phyloP scores from a whole-genome alignment of 2,329 filamentous ascomycete species.

The Aspergillus terreus region DNA sequence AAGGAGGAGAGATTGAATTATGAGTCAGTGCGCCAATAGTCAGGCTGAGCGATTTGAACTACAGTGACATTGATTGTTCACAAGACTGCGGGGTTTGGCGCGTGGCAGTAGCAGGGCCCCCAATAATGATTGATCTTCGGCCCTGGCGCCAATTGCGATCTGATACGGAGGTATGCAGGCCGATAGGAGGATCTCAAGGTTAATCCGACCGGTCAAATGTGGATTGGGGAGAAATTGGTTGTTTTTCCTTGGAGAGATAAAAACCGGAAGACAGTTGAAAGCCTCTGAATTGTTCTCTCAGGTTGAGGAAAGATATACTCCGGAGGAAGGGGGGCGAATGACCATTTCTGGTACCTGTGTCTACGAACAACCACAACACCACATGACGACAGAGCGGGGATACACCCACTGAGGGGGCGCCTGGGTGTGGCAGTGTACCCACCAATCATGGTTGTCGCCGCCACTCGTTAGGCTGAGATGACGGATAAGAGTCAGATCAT shows the following conservation, averaged over 20 bases:
- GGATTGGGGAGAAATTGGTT: no score
- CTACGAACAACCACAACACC: constrained; percentile 1
- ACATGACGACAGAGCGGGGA: constrained; percentile 14
- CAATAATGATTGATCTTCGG: constrained; percentile 1
- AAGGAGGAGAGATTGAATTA: constrained; percentile 9
- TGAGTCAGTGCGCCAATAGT: constrained; percentile 23
- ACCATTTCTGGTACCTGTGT: background rate
- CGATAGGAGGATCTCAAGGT: background rate
- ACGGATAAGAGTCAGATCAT: background rate
- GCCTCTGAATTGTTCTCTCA: background rate
- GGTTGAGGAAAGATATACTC: background rate
- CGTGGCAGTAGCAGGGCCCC: constrained; percentile 14
- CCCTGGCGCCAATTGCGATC: constrained; percentile 7
- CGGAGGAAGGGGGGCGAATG: no score
- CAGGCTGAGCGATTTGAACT: constrained; percentile 12
- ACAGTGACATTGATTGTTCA: constrained; percentile 13
- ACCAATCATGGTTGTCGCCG: constrained; percentile 10
- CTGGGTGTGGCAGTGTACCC: constrained; percentile 5
- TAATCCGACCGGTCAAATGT: no score
- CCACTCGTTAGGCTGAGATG: constrained; percentile 12
- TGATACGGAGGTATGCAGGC: background rate
- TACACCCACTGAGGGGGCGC: constrained; percentile 1
- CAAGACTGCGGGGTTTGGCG: constrained; percentile 23
- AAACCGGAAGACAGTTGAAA: background rate
- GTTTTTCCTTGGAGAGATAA: background rate